Conservation (phyloP, 192 early-diverging fungal species). For the Geranomyces michiganensis region DNA sequence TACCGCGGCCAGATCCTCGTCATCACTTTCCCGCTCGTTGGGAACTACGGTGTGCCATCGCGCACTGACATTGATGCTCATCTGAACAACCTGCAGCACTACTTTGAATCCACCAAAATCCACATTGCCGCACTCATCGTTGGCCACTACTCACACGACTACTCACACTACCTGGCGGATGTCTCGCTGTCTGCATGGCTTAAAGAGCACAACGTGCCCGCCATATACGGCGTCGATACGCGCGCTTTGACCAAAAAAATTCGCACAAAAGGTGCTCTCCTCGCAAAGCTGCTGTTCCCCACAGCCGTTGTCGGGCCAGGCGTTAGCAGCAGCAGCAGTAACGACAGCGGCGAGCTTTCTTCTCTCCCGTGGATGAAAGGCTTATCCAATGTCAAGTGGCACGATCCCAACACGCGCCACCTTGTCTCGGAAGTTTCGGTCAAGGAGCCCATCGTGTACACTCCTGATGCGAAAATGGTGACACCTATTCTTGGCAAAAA, state of each 20-base stretch:
- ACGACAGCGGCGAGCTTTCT: constrained; percentile 22
- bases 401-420: constrained; percentile 92
- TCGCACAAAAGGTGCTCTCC: constrained; percentile 82
- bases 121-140: constrained; percentile 92
- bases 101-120: constrained; percentile 96
- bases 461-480: not conserved
- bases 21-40: constrained; percentile 95
- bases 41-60: constrained; percentile 97
- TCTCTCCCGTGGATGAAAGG: constrained; percentile 56
- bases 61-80: constrained; percentile 76
- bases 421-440: constrained; percentile 95
- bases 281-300: constrained; percentile 93
- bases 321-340: constrained; percentile 62
- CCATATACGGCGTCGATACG: constrained; percentile 94
- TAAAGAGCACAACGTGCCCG: constrained; percentile 89
- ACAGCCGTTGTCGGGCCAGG: constrained; percentile 40
- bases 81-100: constrained; percentile 84
- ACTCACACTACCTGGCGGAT: constrained; percentile 88
- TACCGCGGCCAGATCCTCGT: constrained; percentile 98
- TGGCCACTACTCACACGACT: constrained; percentile 88
- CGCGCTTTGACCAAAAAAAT: constrained; percentile 97
- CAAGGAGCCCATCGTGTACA: constrained; percentile 77
- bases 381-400: constrained; percentile 84
- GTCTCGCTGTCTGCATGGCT: constrained; percentile 89
- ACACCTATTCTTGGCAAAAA: constrained; percentile 52